phyloP scores from a whole-genome alignment of 192 early-diverging fungal species.

The Linnemannia hyalina region DNA sequence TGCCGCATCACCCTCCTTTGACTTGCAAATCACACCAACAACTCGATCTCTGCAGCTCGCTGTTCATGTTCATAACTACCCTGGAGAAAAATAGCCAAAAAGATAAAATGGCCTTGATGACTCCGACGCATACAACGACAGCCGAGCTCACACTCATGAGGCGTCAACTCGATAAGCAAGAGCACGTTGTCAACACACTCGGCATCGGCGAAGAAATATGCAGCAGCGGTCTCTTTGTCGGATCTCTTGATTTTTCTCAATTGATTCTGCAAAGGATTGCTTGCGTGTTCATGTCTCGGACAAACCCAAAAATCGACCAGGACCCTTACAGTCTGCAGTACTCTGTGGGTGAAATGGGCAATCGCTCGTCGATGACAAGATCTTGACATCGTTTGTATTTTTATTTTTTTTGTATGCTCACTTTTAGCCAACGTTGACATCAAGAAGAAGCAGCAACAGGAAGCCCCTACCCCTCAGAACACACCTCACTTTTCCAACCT shows the following conservation, averaged over 20 bases:
- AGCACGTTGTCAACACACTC: neutral
- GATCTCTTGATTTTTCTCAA: neutral
- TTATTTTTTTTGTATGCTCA: neutral
- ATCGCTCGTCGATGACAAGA: neutral
- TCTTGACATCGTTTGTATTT: neutral
- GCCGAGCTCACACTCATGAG: neutral
- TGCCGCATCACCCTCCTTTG: neutral
- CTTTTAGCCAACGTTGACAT: constrained; percentile 66
- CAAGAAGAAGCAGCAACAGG: constrained; percentile 68
- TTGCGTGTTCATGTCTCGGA: neutral
- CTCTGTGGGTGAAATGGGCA: neutral
- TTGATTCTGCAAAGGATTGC: neutral
- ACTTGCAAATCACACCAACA: neutral
- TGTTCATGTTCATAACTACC: neutral
- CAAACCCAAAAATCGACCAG: neutral
- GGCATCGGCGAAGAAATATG: neutral
- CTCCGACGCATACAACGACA: neutral
- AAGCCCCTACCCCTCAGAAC: constrained; percentile 73
- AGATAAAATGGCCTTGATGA: neutral
- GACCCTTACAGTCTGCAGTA: neutral
- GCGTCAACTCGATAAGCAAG: neutral
- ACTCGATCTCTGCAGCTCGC: neutral
- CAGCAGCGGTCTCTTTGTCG: neutral
- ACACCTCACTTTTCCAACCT: constrained; percentile 70
- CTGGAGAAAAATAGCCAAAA: neutral